Conservation (phyloP, 305 asterid species). For the Fraxinus latifolia region DNA sequence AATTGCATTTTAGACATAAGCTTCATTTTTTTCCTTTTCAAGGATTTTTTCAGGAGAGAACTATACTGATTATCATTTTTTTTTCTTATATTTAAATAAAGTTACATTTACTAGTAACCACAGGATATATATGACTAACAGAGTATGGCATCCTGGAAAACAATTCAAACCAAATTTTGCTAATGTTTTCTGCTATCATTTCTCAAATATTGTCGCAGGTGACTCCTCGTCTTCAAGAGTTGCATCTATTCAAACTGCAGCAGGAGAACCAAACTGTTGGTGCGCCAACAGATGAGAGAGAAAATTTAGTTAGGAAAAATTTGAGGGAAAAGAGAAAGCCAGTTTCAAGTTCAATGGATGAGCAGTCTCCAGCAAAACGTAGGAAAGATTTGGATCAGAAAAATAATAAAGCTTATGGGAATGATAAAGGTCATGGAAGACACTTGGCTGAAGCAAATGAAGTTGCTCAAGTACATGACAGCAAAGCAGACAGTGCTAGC, state of each 20-base stretch:
- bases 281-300: constrained; percentile 46
- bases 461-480: constrained; percentile 32
- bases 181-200: neutral
- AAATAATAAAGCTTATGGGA: constrained; percentile 34
- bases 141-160: neutral
- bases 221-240: constrained; percentile 90
- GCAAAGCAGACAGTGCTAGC: constrained; percentile 36
- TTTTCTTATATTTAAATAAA: neutral
- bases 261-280: constrained; percentile 57
- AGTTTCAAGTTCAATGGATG: constrained; percentile 41
- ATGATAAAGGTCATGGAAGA: constrained; percentile 35
- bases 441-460: constrained; percentile 41
- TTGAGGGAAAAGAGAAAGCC: constrained; percentile 77
- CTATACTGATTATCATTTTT: neutral
- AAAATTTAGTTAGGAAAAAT: constrained; percentile 42
- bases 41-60: constrained; percentile 2
- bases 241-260: constrained; percentile 64
- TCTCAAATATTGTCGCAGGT: constrained; percentile 49
- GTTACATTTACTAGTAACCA: neutral
- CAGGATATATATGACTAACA: neutral
- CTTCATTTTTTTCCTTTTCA: neutral
- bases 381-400: constrained; percentile 49
- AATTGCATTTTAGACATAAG: neutral
- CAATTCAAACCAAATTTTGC: neutral
- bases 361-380: constrained; percentile 62